Base-by-base conservation (phyloP, 495 filamentous ascomycete genomes). In the Margaritispora aquatica region DNA sequence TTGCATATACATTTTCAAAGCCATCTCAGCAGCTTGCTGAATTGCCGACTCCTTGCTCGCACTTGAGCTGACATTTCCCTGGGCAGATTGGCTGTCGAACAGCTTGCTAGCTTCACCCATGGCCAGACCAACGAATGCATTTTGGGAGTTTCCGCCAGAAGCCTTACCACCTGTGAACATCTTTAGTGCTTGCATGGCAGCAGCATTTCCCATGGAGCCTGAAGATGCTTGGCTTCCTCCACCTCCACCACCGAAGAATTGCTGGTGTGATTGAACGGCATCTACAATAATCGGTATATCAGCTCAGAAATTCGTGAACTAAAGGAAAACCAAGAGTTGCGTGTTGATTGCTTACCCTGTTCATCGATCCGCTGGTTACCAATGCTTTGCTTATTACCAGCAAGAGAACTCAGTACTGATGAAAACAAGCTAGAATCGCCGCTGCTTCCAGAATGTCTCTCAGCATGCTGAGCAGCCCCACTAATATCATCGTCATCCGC, bases 161-260 rank as follows among this genome's bases (percentile, higher is more conserved):
- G 68, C 55, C 38, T 59, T 69, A 10, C 68, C 77, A 4, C 73
- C 68, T 4, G 69, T 73, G 66, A 87, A 87, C 74, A 83, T 77
- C 74, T 87, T 87, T 44, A 87, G 66, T 0, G 85, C 85, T 67
- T 88, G 79, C 78, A 87, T 77, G n/a, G 85, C 85, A 2, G 85
- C 82, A 0, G 84, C 85, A 19, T 72, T 69, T 36, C 84, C 85
- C 65, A 87, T 75, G 48, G 70, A 65, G 17, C 63, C 62, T 20
- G 74, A 71, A 20, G 73, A 72, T 8, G 76, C 74, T 15, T 67
- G 51, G 56, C 54, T 70, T 50, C 73, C 68, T 36, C 73, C 70
- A 26, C 64, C 70, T 22, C 64, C 69, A n/a, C 61, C 61, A 27
- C 72, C 78, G 68, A 79, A 85, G 67, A 74, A 74, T 34, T 76